Evolutionary conservation across 495 filamentous ascomycete genomes (phyloP), one percentile per base, ranked within the genome.

Genomic region (Hypoxylon subgilvum): DNA sequence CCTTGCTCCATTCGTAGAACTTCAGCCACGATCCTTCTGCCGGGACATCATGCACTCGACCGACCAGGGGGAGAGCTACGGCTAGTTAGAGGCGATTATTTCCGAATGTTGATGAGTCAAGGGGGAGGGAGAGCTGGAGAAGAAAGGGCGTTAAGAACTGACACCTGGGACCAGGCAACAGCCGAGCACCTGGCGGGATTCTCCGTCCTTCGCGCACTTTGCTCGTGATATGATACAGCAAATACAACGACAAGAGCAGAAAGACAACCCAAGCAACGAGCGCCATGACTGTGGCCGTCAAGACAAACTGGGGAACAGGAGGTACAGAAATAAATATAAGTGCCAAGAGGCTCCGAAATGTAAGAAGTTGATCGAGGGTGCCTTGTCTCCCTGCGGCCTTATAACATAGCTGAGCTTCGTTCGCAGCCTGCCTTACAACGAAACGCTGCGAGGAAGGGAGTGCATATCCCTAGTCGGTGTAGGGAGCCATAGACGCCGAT

Each of bases 1-100:
- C 67, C 38, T 82, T 75, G 34, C 76, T 76, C 86, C 86, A 89
- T 57, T 83, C 79, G 32, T 82, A 73, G 48, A 87, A 84, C 63
- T 86, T 81, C 28, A 81, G 57, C 76, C 79, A 86, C 6, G 79
- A 67, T 13, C 68, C 61, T 14, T 79, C 67, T 23, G 68, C 61
- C 1, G 83, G 84, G 3, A 87, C 59, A 59, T 86, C 83, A 49
- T 82, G 82, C 3, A 86, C 69, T 12, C 81, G 79, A 21, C 84
- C 84, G 47, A 87, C 72, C 31, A 82, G 67, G 3, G 84, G 84
- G 7, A 77, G 60, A 22, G 69, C 78, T 77, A 35, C 17, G 18
- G 3, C 27, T n/a, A 28, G 60, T 53, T 39, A 53, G 48, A 31
- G 27, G 40, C 1, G 8, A 2, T 16, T 7, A 13, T 18, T 36